Evolutionary conservation across 495 filamentous ascomycete species (phyloP).

Genomic region (Daldinia bambusicola): DNA sequence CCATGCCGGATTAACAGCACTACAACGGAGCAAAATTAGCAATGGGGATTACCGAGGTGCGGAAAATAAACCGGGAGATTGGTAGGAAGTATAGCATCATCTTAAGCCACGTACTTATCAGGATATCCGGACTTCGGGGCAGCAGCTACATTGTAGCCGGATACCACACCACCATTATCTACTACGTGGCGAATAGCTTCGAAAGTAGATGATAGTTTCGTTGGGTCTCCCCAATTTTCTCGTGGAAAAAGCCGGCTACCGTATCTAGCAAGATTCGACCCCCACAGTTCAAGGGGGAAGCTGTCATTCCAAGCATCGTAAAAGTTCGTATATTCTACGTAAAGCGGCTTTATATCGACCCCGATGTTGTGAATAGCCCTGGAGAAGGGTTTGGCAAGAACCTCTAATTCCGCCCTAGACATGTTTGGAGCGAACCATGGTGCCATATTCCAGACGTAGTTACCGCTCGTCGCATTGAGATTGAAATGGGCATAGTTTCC

Average conservation of each 20-base stretch:
- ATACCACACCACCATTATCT: conserved; percentile 54
- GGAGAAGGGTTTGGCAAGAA: conserved; percentile 60
- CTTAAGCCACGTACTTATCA: conserved; percentile 13
- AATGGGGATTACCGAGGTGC: not conserved
- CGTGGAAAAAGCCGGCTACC: conserved; percentile 64
- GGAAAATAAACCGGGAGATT: not conserved
- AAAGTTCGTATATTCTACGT: conserved; percentile 62
- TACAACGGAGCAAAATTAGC: conserved; percentile 6
- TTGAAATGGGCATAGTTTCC: conserved; percentile 68
- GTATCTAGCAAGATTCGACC: conserved; percentile 49
- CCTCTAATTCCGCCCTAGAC: conserved; percentile 56
- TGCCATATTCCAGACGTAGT: conserved; percentile 56
- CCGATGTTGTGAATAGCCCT: conserved; percentile 50
- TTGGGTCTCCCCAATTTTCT: conserved; percentile 54
- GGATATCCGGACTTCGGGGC: conserved; percentile 52
- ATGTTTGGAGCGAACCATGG: conserved; percentile 64
- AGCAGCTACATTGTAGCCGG: conserved; percentile 62
- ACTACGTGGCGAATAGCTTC: conserved; percentile 58
- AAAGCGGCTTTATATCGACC: conserved; percentile 55
- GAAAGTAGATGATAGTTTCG: conserved; percentile 56
- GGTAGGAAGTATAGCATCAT: not conserved
- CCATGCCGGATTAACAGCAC: conserved; percentile 62
- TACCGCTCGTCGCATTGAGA: conserved; percentile 45
- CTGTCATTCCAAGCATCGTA: conserved; percentile 58
- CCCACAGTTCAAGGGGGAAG: conserved; percentile 62